phyloP scores from a whole-genome alignment of 495 filamentous ascomycete species.

The Xylaria castorea region DNA sequence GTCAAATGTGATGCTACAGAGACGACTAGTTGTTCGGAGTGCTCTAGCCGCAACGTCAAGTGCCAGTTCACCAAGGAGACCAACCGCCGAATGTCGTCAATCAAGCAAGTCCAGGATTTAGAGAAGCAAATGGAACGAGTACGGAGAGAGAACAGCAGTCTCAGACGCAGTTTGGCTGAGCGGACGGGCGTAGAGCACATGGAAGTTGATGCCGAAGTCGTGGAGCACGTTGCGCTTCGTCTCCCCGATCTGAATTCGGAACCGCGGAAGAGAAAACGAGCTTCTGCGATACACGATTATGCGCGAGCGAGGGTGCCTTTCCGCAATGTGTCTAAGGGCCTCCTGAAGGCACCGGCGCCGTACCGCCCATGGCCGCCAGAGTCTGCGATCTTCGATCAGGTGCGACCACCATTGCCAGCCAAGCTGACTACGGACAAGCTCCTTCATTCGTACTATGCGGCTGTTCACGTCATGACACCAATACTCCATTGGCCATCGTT shows the following conservation, averaged over 20 bases:
- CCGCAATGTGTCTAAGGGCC: constrained; percentile 73
- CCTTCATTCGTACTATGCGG: constrained; percentile 75
- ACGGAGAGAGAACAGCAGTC: constrained; percentile 73
- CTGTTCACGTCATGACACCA: constrained; percentile 79
- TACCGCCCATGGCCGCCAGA: constrained; percentile 63
- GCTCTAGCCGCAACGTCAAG: constrained; percentile 90
- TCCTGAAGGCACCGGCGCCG: constrained; percentile 81
- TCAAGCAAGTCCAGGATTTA: constrained; percentile 98
- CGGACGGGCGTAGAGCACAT: constrained; percentile 56
- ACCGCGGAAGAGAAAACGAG: constrained; percentile 65
- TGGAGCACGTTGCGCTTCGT: constrained; percentile 65
- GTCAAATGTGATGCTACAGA: constrained; percentile 99
- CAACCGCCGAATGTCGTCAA: constrained; percentile 97
- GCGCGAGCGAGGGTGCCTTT: constrained; percentile 75
- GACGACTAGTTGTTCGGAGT: constrained; percentile 93
- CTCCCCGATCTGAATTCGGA: constrained; percentile 74
- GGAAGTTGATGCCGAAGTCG: constrained; percentile 66
- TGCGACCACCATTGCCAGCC: constrained; percentile 71
- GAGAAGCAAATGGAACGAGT: constrained; percentile 86
- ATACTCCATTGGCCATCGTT: constrained; percentile 92
- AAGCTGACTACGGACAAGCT: constrained; percentile 75
- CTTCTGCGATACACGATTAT: constrained; percentile 67
- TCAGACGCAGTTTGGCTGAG: constrained; percentile 65
- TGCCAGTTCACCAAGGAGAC: constrained; percentile 99
- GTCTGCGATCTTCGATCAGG: constrained; percentile 58